Evolutionary conservation across 768 basidiomycete species (phyloP), one percentile per base, ranked within the genome.

Genomic region (Clitopilus hobsonii): DNA sequence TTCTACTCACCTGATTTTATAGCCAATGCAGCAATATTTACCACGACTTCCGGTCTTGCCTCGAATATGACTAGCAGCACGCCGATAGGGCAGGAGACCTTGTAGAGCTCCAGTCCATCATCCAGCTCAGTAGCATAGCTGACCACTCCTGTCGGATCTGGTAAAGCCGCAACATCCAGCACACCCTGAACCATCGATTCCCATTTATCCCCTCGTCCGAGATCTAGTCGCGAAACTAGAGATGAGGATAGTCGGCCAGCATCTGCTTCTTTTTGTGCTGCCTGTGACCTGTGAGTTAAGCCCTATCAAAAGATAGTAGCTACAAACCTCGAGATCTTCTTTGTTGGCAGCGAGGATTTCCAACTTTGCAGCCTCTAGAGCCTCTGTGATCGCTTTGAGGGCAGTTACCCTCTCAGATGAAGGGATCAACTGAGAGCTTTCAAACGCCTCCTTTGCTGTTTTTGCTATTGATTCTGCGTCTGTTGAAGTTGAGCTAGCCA

Each of bases 21-120:
- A 1, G 97, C 96, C 64, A 98, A 74, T 0, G 94, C 83, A 5
- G 97, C 92, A 59, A 99, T 98, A 67, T 98, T 98, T 36, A 98
- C 91, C 23, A 98, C 93, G 11, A 99, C 96, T 68, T 99, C 97
- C 1, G 97, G 97, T 25, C 96, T 81, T 2, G 96, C 91, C 69
- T 98, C 97, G 62, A 99, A 99, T 57, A 99, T 96, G 58, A 98
- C 92, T 51, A 99, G 79, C 11, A 99, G 75, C 0, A 97, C 94
- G 20, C 97, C 97, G 58, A 99, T 95, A 0, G 97, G 95, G 65
- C 96, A 98, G 0, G 96, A 91, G 0, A 98, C 89, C 26, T 94
- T 85, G 71, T 96, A 93, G 2, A 99, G 80, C 60, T 97, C 91
- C 20, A 98, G 77, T 0, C 75, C 80, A 54, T 94, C 89, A 64